A percentile compares a stretch with the other conserved stretches of the same genome.
These are phyloP conservation scores for Sporothrix curviconia DNA, from an alignment of 2,329 filamentous ascomycete species.

Conservation along the genomic window DNA sequence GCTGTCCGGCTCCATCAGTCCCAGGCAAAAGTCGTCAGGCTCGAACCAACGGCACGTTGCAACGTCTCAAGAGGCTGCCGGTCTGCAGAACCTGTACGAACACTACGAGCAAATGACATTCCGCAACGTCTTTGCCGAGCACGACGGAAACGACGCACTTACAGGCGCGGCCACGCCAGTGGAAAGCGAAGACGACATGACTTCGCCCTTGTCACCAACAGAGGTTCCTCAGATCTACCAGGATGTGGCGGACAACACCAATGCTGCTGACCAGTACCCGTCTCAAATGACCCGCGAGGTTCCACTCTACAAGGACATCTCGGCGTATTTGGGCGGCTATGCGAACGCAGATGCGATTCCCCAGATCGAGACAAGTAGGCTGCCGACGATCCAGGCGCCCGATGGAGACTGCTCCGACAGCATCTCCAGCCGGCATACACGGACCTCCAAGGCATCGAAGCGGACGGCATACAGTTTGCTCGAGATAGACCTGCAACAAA, in stretches of 20 bases:
- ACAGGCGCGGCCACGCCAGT: neutral
- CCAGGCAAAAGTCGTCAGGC: neutral
- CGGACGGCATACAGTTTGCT: conserved; percentile 42
- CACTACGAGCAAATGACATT: conserved; percentile 54
- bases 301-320: conserved; percentile 10
- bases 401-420: conserved; percentile 42
- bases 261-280: neutral
- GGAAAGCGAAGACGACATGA: neutral
- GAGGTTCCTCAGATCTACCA: neutral
- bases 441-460: conserved; percentile 47
- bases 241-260: neutral
- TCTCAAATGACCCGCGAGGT: neutral
- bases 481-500: conserved; percentile 47
- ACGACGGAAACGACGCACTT: neutral
- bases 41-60: conserved; percentile 4
- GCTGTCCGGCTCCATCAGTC: neutral
- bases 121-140: conserved; percentile 32
- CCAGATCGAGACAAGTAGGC: conserved; percentile 7
- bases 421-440: conserved; percentile 49
- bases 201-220: neutral
- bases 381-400: conserved; percentile 25
- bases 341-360: neutral
- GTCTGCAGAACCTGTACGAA: conserved; percentile 47
- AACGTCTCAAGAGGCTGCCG: conserved; percentile 21
- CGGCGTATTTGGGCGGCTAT: conserved; percentile 10